These are phyloP conservation scores for Microbotryomycetes sp. DNA, from an alignment of 1,284 basidiomycete species.

Conservation along the genomic window DNA sequence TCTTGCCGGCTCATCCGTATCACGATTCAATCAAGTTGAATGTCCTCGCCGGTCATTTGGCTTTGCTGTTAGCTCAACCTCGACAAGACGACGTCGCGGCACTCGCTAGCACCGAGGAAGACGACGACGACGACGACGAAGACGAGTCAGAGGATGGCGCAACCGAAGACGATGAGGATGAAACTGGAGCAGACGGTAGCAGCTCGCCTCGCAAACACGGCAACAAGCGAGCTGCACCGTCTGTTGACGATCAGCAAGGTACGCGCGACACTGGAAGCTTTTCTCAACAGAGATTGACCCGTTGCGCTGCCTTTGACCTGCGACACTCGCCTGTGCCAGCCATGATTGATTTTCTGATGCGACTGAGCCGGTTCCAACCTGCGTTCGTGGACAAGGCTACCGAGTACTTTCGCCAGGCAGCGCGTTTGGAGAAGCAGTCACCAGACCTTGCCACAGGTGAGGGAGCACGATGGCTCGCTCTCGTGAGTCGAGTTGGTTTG, in stretches of 20 bases:
- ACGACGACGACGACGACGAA: neutral
- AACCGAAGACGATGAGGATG: neutral
- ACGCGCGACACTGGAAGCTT: neutral
- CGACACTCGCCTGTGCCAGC: neutral
- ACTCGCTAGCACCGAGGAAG: neutral
- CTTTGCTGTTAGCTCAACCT: constrained; percentile 25
- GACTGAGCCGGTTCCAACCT: constrained; percentile 1
- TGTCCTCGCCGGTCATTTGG: constrained; percentile 25
- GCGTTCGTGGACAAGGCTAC: constrained; percentile 12
- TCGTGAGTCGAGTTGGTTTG: constrained; percentile 22
- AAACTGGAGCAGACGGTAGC: neutral
- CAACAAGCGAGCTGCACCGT: neutral
- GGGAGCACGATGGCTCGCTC: constrained; percentile 16
- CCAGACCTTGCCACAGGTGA: neutral
- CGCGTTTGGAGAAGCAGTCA: constrained; percentile 7
- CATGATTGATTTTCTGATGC: neutral
- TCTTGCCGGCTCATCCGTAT: constrained; percentile 21
- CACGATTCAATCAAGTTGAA: constrained; percentile 31
- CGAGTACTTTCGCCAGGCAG: constrained; percentile 21
- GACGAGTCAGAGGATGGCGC: neutral
- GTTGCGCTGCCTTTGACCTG: neutral
- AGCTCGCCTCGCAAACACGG: neutral
- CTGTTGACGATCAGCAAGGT: constrained; percentile 1
- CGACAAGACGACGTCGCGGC: neutral
- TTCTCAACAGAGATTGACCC: too few relatives aligned